Evolutionary conservation across 805 yeast genomes (phyloP).

Genomic region (Monosporozyma solicola): DNA sequence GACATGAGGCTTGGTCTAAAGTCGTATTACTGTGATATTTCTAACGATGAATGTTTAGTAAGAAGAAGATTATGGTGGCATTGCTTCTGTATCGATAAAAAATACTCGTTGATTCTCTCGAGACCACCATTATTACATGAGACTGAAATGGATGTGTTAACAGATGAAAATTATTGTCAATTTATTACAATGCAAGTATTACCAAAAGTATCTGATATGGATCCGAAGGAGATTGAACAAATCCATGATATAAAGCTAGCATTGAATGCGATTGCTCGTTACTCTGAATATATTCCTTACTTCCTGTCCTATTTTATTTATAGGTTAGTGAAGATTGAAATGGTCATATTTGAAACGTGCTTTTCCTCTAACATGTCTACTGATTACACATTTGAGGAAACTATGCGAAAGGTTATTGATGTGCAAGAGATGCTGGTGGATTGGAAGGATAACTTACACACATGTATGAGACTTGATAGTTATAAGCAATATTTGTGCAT

Average conservation of each 20-base stretch:
- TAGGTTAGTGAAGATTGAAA: conserved; percentile 12
- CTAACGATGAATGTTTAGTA: conserved; percentile 30
- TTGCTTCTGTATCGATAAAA: conserved; percentile 25
- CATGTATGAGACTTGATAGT: conserved; percentile 14
- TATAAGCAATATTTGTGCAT: conserved; percentile 18
- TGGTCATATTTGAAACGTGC: conserved; percentile 11
- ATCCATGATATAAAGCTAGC: conserved; percentile 11
- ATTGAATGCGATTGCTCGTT: conserved; percentile 11
- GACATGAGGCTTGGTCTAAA: conserved; percentile 46
- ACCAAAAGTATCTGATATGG: conserved; percentile 3
- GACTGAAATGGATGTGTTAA: conserved; percentile 16
- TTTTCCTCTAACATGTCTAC: conserved; percentile 15
- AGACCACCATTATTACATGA: conserved; percentile 18
- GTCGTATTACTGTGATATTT: conserved; percentile 35
- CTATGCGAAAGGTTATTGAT: conserved; percentile 12
- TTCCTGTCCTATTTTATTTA: conserved; percentile 17
- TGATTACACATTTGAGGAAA: conserved; percentile 16
- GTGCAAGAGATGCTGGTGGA: conserved; percentile 12
- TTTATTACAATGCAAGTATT: conserved; percentile 11
- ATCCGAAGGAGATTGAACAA: conserved; percentile 8
- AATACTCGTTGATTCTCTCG: conserved; percentile 15
- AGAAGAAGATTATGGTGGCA: conserved; percentile 42
- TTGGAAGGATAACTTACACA: conserved; percentile 20
- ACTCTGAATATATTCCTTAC: conserved; percentile 15
- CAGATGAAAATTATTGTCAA: conserved; percentile 16